A percentile compares a stretch with the other conserved stretches of the same genome.
Evolutionary conservation across 1,139 yeast species (phyloP).

Genomic region (Diutina rugosa): DNA sequence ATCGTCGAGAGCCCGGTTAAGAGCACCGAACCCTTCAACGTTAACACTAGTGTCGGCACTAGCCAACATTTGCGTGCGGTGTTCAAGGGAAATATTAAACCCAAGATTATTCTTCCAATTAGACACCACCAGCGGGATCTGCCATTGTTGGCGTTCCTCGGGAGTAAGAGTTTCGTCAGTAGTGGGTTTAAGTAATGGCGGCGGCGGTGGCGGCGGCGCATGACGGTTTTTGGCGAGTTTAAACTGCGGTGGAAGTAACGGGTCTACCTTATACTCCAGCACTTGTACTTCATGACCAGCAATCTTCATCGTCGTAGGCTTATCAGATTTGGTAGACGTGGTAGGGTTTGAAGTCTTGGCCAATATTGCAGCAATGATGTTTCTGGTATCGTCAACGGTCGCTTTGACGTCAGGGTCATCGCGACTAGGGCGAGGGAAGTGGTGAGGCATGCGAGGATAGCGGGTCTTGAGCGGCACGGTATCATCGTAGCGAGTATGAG

Average conservation of each 20-base stretch:
- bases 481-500: slow-evolving; percentile 15
- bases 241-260: slow-evolving; percentile 74
- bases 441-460: slow-evolving; percentile 27
- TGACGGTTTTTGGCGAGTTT: slow-evolving; percentile 64
- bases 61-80: slow-evolving; percentile 31
- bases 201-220: slow-evolving; percentile 53
- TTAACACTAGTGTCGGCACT: slow-evolving; percentile 26
- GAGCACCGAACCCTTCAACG: slow-evolving; percentile 42
- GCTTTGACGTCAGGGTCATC: slow-evolving; percentile 12
- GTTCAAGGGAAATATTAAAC: slow-evolving; percentile 70
- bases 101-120: slow-evolving; percentile 97
- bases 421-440: slow-evolving; percentile 24
- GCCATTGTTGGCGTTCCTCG: slow-evolving; percentile 75
- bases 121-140: slow-evolving; percentile 82
- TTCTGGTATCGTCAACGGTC: slow-evolving; percentile 18
- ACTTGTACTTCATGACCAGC: slow-evolving; percentile 9
- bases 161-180: slow-evolving; percentile 30
- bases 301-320: background rate
- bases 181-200: slow-evolving; percentile 15
- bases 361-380: slow-evolving; percentile 11
- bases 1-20: slow-evolving; percentile 59
- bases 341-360: slow-evolving; percentile 6
- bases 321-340: background rate
- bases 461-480: slow-evolving; percentile 28
- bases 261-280: slow-evolving; percentile 47